phyloP scores from a whole-genome alignment of 495 filamentous ascomycete species.

The Penicillium silybi region DNA sequence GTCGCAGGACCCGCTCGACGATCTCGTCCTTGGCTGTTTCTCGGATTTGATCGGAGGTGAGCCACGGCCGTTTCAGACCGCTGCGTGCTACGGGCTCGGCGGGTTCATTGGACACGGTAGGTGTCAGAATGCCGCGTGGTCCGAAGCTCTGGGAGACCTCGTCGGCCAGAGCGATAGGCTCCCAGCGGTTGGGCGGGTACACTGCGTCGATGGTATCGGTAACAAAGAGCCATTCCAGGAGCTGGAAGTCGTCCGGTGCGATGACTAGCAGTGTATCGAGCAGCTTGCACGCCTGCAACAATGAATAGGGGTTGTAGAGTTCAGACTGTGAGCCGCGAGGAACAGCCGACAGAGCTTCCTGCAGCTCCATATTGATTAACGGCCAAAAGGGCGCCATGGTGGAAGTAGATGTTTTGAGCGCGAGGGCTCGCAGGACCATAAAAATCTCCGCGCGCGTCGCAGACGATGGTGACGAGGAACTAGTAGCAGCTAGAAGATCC shows the following conservation, averaged over 20 bases:
- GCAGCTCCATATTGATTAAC: slow-evolving; percentile 79
- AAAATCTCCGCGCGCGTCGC: slow-evolving; percentile 84
- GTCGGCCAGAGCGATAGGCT: slow-evolving; percentile 76
- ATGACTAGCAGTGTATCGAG: slow-evolving; percentile 80
- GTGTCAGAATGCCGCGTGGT: slow-evolving; percentile 36
- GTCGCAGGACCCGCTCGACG: slow-evolving; percentile 69
- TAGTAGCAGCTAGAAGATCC: slow-evolving; percentile 81
- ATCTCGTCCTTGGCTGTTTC: slow-evolving; percentile 63
- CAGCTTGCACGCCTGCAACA: slow-evolving; percentile 90
- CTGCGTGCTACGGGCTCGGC: slow-evolving; percentile 28
- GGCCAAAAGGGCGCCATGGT: slow-evolving; percentile 87
- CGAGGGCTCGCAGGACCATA: slow-evolving; percentile 78
- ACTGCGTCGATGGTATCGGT: slow-evolving; percentile 97
- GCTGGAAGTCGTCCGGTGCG: slow-evolving; percentile 91
- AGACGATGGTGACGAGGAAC: slow-evolving; percentile 86
- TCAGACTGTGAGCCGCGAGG: slow-evolving; percentile 68
- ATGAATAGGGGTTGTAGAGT: slow-evolving; percentile 65
- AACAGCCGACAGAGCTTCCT: slow-evolving; percentile 74
- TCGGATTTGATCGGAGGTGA: slow-evolving; percentile 43
- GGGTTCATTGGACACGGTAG: slow-evolving; percentile 27
- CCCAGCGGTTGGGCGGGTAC: slow-evolving; percentile 71
- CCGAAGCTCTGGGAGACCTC: slow-evolving; percentile 79
- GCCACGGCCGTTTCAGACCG: slow-evolving; percentile 34
- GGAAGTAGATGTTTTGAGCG: slow-evolving; percentile 68
- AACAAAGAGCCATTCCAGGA: slow-evolving; percentile 93